Evolutionary conservation across 2,329 filamentous ascomycete species (phyloP).

Genomic region (Fusarium foetens): DNA sequence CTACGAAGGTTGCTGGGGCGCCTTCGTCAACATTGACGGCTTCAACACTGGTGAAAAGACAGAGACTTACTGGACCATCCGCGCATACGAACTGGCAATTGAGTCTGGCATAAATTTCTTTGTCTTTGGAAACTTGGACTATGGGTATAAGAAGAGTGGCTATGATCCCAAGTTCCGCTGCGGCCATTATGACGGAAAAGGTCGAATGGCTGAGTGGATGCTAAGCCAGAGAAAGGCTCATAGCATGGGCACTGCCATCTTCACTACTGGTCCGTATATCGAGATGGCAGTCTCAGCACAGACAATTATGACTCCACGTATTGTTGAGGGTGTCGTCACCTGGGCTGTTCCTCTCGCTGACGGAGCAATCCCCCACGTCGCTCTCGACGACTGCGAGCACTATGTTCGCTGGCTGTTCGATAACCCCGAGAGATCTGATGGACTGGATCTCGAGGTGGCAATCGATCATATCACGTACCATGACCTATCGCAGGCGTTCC

Average conservation of each 20-base stretch:
- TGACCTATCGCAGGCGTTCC: constrained; percentile 7
- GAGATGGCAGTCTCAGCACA: neutral
- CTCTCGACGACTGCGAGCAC: constrained; percentile 26
- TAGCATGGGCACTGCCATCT: neutral
- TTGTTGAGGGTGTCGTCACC: constrained; percentile 15
- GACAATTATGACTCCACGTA: neutral
- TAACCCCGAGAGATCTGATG: neutral
- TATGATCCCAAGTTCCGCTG: constrained; percentile 57
- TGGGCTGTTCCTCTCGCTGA: constrained; percentile 13
- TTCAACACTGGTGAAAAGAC: constrained; percentile 30
- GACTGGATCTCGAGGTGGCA: constrained; percentile 14
- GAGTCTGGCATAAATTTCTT: constrained; percentile 50
- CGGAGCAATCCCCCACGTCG: constrained; percentile 9
- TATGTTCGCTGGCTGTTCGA: constrained; percentile 26
- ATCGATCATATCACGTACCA: constrained; percentile 12
- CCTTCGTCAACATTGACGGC: constrained; percentile 20
- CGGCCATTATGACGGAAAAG: constrained; percentile 62
- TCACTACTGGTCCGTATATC: constrained; percentile 24
- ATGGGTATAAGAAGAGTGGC: constrained; percentile 57
- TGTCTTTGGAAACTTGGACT: constrained; percentile 62
- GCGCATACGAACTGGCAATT: constrained; percentile 7
- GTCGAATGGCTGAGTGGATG: constrained; percentile 58
- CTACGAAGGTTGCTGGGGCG: neutral
- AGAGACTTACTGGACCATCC: constrained; percentile 16
- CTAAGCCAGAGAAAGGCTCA: constrained; percentile 46